These are phyloP conservation scores for Coemansia sp. DNA, from an alignment of 192 early-diverging fungal genomes.

Conservation along the genomic window DNA sequence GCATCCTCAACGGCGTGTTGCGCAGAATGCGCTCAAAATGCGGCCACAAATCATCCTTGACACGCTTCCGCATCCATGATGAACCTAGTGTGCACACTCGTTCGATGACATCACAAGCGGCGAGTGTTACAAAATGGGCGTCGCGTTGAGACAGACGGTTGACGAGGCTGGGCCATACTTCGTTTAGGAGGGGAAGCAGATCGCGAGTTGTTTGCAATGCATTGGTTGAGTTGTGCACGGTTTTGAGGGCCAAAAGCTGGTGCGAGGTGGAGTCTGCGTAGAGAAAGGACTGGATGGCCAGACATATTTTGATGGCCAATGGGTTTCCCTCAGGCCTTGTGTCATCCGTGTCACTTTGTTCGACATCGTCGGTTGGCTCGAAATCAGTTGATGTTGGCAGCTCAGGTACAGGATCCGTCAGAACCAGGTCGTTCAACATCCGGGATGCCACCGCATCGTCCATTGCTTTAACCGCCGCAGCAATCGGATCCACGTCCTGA, in stretches of 20 bases:
- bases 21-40: constrained; percentile 9
- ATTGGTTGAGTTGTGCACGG: constrained; percentile 25
- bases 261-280: constrained; percentile 19
- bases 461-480: constrained; percentile 22
- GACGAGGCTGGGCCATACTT: constrained; percentile 39
- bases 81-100: constrained; percentile 27
- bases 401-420: not conserved
- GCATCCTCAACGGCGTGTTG: not conserved
- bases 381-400: not conserved
- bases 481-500: constrained; percentile 24
- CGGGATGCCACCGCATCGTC: constrained; percentile 9
- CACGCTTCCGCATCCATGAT: constrained; percentile 42
- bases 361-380: not conserved
- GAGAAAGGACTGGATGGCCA: constrained; percentile 34
- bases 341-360: not conserved
- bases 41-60: constrained; percentile 42
- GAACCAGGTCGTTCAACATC: not conserved
- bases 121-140: constrained; percentile 26
- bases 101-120: constrained; percentile 43
- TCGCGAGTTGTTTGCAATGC: constrained; percentile 30
- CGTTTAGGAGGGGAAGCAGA: constrained; percentile 40
- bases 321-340: constrained; percentile 16
- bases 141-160: constrained; percentile 20
- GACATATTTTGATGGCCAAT: constrained; percentile 40
- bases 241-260: constrained; percentile 48